phyloP scores from a whole-genome alignment of 129 eudicot species.

The Artemisia annua region DNA sequence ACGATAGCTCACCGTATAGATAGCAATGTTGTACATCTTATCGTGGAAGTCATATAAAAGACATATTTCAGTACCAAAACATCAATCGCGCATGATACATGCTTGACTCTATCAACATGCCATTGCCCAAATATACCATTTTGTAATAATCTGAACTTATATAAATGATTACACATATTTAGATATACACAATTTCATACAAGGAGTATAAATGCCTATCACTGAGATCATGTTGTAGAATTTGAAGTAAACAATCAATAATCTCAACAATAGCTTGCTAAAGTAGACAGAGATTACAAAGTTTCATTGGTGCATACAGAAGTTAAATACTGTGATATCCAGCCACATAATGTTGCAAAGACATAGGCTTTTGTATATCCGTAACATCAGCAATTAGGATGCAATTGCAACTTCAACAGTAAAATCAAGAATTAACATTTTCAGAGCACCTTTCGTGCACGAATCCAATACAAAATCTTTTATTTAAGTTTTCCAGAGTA shows the following conservation, averaged over 20 bases:
- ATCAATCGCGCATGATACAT: no score
- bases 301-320: conserved; percentile 3
- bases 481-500: conserved; percentile 27
- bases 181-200: no score
- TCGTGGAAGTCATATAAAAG: no score
- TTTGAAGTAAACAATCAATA: not conserved
- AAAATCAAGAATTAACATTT: conserved; percentile 21
- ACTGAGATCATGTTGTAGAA: not conserved
- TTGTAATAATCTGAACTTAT: no score
- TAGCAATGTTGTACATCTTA: conserved; percentile 13
- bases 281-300: not conserved
- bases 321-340: not conserved
- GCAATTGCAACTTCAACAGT: conserved; percentile 22
- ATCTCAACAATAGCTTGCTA: not conserved
- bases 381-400: conserved; percentile 2
- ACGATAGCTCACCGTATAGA: conserved; percentile 31
- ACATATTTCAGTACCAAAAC: no score
- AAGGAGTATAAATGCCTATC: not conserved
- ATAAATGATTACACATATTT: no score
- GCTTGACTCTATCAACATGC: no score
- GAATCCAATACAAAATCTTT: conserved; percentile 34
- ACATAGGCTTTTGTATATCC: not conserved
- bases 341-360: not conserved
- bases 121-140: no score
- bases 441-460: conserved; percentile 18